Conservation (phyloP, 129 eudicot genomes). For the Escallonia rubra region DNA sequence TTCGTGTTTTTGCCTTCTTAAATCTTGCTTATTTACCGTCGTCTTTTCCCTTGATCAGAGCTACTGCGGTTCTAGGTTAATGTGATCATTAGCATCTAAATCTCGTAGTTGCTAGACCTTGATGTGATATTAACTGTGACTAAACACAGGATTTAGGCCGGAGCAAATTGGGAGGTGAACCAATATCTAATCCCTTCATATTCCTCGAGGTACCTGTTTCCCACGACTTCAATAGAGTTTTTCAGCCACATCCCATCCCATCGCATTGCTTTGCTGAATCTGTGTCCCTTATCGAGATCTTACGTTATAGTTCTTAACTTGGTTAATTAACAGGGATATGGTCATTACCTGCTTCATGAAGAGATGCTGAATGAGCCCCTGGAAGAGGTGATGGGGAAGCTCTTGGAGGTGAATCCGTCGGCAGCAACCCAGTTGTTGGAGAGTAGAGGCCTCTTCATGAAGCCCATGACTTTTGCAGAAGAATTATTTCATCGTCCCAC, state of each 20-base stretch:
- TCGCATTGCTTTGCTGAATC: too few species aligned
- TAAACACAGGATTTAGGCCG: constrained; percentile 42
- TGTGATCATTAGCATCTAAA: not conserved
- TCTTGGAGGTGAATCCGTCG: constrained; percentile 38
- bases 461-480: constrained; percentile 39
- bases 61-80: not conserved
- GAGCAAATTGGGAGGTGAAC: constrained; percentile 57
- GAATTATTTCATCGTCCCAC: constrained; percentile 13
- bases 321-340: constrained; percentile 46
- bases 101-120: not conserved
- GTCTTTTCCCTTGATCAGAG: not conserved
- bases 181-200: constrained; percentile 34
- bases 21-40: too few species aligned
- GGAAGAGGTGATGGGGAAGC: constrained; percentile 51
- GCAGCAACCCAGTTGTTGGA: constrained; percentile 45
- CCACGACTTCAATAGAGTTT: too few species aligned
- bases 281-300: too few species aligned
- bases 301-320: not conserved
- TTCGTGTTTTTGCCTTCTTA: too few species aligned
- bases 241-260: too few species aligned
- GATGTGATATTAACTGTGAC: constrained; percentile 14
- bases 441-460: constrained; percentile 52
- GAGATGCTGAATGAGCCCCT: constrained; percentile 39
- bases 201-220: constrained; percentile 42
- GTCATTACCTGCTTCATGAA: constrained; percentile 41